Base-by-base conservation (phyloP, 306 rosid genomes). In the Herpetospermum pedunculosum region DNA sequence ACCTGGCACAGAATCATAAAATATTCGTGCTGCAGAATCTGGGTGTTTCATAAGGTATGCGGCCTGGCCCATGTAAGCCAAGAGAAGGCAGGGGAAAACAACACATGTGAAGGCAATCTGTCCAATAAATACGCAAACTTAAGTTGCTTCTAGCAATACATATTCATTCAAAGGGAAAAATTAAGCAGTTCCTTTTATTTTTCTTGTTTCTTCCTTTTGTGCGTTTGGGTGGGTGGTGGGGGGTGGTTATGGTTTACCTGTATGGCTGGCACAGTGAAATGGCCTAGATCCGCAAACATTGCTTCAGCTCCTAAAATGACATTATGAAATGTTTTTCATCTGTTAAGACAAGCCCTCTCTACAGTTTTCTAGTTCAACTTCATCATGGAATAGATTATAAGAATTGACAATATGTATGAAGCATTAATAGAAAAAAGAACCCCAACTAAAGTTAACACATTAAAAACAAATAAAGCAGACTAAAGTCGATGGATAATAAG, bases 211-310 rank as follows among this genome's bases (percentile, higher is more conserved):
- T 65, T 64, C 48, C 14, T 64, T 40, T 21, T 21, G 41, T 23
- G n/a, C 0, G 19, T 30, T 14, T 59, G 25, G 30, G 14, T 30
- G 41, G 6, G 23, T 59, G 32, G 38, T 28, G 57, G 23, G 23
- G 60, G 43, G 44, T 26, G 32, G 35, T 23, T 23, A 16, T 12
- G 35, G 11, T 75, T 59, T 75, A 91, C 99, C 96, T 94, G 97
- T 81, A 91, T 91, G 75, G 99, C 78, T 14, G 64, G 88, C 77
- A 94, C 95, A 75, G 92, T 80, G 80, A 94, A 94, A 85, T 91
- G 97, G 69, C 99, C 97, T 29, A 94, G 86, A 87, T 94, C 98
- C 62, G 97, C 97, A 86, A 94, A 94, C 98, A 94, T 94, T 53
- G 95, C 98, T 85, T 94, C 98, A 38, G 97, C 90, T 68, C 98